phyloP scores from a whole-genome alignment of 768 basidiomycete species.

The Wakefieldia striispora region DNA sequence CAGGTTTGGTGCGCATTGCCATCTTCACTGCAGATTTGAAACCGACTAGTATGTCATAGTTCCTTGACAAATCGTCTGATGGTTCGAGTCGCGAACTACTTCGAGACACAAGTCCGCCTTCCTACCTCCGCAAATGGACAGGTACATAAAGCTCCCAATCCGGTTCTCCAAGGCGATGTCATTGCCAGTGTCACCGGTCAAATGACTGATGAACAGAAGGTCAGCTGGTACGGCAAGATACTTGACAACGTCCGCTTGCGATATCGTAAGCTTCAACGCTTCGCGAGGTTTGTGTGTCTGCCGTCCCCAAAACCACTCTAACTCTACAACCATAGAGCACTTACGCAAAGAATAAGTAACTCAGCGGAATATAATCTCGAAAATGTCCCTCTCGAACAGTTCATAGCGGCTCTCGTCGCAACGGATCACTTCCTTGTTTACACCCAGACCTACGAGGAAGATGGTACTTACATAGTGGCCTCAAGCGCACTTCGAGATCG shows the following conservation, averaged over 20 bases:
- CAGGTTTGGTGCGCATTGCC: slow-evolving; percentile 75
- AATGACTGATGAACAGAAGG: slow-evolving; percentile 82
- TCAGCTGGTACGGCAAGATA: slow-evolving; percentile 89
- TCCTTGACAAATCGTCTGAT: slow-evolving; percentile 90
- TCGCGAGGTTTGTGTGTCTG: slow-evolving; percentile 62
- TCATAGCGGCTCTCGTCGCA: slow-evolving; percentile 74
- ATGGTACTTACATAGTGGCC: slow-evolving; percentile 91
- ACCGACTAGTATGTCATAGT: slow-evolving; percentile 39
- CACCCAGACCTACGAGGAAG: slow-evolving; percentile 79
- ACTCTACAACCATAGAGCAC: slow-evolving; percentile 40
- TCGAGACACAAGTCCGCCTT: slow-evolving; percentile 88
- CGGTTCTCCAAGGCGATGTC: slow-evolving; percentile 37
- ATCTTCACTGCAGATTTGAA: neutral
- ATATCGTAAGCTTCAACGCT: slow-evolving; percentile 91
- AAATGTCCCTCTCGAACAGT: slow-evolving; percentile 67
- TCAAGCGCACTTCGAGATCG: slow-evolving; percentile 72
- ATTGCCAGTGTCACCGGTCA: slow-evolving; percentile 37
- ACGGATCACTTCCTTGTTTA: slow-evolving; percentile 94
- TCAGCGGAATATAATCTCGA: slow-evolving; percentile 89
- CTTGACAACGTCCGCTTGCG: slow-evolving; percentile 89
- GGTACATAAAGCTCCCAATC: slow-evolving; percentile 28
- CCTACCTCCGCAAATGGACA: slow-evolving; percentile 46
- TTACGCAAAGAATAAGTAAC: slow-evolving; percentile 88
- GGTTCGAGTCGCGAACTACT: slow-evolving; percentile 89
- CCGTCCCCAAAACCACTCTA: slow-evolving; percentile 1